A percentile compares a stretch with the other conserved stretches of the same genome.
These are phyloP conservation scores for Yarrowia keelungensis DNA, from an alignment of 805 yeast genomes.

Conservation along the genomic window DNA sequence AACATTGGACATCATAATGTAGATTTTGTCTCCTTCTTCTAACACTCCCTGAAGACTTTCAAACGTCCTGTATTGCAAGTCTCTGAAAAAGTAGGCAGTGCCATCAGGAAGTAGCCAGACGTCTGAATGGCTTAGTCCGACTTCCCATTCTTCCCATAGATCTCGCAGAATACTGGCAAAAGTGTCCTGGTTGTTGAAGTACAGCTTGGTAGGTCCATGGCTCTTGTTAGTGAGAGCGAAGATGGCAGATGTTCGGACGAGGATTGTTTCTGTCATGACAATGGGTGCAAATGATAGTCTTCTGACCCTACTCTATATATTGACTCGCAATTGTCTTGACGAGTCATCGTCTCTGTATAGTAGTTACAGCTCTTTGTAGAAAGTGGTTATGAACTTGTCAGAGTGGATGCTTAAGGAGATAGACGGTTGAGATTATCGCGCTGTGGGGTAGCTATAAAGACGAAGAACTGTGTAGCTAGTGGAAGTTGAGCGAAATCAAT, in stretches of 20 bases:
- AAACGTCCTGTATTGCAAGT: background rate
- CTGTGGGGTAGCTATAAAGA: too few relatives aligned
- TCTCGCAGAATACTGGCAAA: background rate
- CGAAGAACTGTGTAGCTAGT: too few relatives aligned
- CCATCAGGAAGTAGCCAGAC: slow-evolving; percentile 5
- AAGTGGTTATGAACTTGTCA: too few relatives aligned
- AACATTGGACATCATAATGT: slow-evolving; percentile 8
- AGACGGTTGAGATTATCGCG: too few relatives aligned
- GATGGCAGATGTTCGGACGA: background rate
- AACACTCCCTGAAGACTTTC: background rate
- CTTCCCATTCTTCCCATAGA: background rate
- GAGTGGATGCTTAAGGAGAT: too few relatives aligned
- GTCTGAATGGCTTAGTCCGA: background rate
- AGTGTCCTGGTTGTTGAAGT: background rate
- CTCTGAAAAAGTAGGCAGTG: slow-evolving; percentile 1
- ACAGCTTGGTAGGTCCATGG: background rate
- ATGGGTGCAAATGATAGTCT: background rate
- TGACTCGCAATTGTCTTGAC: background rate
- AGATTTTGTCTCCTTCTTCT: background rate
- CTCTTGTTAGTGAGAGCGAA: background rate
- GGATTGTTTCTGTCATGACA: background rate
- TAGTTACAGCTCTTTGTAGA: too few relatives aligned
- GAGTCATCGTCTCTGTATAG: too few relatives aligned
- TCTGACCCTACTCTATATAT: background rate
- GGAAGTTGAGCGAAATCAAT: too few relatives aligned